Conservation (phyloP, 345 rosid genomes). For the Rhodamnia rubescens region DNA sequence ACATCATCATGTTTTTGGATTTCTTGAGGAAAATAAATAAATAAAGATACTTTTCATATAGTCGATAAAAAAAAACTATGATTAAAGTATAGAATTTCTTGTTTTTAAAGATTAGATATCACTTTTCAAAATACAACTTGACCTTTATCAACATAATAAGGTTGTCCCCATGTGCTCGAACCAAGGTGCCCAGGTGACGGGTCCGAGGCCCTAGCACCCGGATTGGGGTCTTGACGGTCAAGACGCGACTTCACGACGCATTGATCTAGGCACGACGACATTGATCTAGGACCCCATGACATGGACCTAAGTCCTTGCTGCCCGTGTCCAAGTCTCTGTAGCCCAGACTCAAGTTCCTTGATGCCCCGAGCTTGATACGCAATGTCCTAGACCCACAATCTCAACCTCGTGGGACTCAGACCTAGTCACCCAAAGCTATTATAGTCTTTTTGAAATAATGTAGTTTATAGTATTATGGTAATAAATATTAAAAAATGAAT, state of each 20-base stretch:
- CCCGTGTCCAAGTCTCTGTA: accelerated
- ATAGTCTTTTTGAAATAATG: too few relatives aligned
- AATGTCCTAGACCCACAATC: not conserved
- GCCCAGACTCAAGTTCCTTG: not conserved
- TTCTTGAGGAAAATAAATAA: not conserved
- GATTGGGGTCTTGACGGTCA: not conserved
- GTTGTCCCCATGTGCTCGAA: not conserved
- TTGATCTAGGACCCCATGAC: accelerated
- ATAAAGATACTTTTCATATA: not conserved
- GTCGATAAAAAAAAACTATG: not conserved
- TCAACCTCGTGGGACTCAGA: not conserved
- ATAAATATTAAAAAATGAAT: not conserved
- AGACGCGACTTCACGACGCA: too few relatives aligned
- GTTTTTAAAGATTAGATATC: not conserved
- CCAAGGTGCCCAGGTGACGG: not conserved
- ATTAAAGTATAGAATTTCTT: not conserved
- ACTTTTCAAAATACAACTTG: not conserved
- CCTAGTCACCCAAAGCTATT: too few relatives aligned
- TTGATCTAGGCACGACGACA: too few relatives aligned
- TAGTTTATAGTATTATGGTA: not conserved
- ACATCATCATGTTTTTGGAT: not conserved
- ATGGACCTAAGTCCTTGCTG: not conserved
- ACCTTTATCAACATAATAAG: not conserved
- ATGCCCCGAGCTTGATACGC: not conserved
- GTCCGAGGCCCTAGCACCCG: not conserved